A percentile compares a stretch with the other conserved stretches of the same genome.
Evolutionary conservation across 192 early-diverging fungal species (phyloP).

Genomic region (Podila clonocystis): DNA sequence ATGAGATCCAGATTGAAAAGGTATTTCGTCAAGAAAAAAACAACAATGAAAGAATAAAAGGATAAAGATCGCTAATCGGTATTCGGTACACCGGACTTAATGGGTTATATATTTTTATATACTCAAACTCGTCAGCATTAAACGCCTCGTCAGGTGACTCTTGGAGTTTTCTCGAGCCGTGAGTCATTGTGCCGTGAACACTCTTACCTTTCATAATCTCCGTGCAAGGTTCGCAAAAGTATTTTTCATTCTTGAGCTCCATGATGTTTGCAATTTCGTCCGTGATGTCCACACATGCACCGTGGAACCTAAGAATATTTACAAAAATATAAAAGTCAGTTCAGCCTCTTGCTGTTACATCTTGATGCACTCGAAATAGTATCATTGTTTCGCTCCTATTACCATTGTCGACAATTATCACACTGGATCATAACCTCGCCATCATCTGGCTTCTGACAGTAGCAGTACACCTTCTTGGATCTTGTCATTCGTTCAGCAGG

Average conservation of each 20-base stretch:
- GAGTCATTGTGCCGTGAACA: slow-evolving; percentile 5
- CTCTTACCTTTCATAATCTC: slow-evolving; percentile 50
- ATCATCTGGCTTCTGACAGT: slow-evolving; percentile 72
- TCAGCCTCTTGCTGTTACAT: too few species aligned
- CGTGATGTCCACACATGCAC: slow-evolving; percentile 68
- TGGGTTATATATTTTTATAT: slow-evolving; percentile 1
- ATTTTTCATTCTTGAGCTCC: slow-evolving; percentile 49
- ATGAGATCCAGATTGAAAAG: too few species aligned
- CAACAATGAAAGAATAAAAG: not conserved
- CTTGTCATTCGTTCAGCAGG: slow-evolving; percentile 28
- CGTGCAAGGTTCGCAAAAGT: slow-evolving; percentile 43
- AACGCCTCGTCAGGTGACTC: not conserved
- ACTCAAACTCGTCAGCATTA: slow-evolving; percentile 1
- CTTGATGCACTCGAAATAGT: not conserved
- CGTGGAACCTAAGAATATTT: slow-evolving; percentile 64
- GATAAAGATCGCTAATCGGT: not conserved
- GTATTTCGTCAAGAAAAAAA: not conserved
- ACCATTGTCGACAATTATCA: slow-evolving; percentile 81
- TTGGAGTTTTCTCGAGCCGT: not conserved
- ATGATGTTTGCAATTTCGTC: slow-evolving; percentile 61
- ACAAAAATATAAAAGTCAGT: not conserved
- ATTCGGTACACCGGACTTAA: not conserved
- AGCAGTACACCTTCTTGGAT: slow-evolving; percentile 72
- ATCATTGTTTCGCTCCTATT: slow-evolving; percentile 15
- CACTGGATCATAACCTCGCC: slow-evolving; percentile 84